Percentiles rank a stretch among this genome's conserved stretches.
Evolutionary conservation across 345 rosid species (phyloP).

Genomic region (Lepidium didymum): DNA sequence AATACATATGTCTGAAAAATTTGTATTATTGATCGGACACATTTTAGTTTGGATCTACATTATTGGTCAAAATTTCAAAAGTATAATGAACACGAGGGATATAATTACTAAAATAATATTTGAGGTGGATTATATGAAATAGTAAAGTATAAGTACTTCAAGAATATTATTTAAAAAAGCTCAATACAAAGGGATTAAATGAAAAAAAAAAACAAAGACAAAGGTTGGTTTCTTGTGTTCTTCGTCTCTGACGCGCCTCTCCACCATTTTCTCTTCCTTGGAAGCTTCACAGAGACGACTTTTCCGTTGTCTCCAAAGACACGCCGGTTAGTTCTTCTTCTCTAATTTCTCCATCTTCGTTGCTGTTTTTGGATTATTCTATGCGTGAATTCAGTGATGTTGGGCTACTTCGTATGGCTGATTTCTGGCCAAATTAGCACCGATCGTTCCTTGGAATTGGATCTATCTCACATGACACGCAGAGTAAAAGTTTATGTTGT

Average conservation of each 20-base stretch:
- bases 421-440: background rate
- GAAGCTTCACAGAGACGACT: slow-evolving; percentile 25
- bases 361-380: background rate
- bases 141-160: background rate
- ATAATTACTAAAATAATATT: background rate
- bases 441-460: background rate
- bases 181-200: background rate
- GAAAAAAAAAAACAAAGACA: background rate
- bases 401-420: slow-evolving; percentile 4
- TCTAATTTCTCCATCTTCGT: background rate
- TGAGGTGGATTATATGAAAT: background rate
- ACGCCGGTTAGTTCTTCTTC: slow-evolving; percentile 15
- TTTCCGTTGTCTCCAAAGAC: background rate
- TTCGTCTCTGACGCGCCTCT: slow-evolving; percentile 22
- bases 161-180: background rate
- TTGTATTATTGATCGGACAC: too few relatives aligned
- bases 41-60: too few relatives aligned
- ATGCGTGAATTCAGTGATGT: background rate
- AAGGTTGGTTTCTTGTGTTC: slow-evolving; percentile 10
- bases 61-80: background rate
- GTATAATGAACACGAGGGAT: slow-evolving; percentile 9
- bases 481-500: background rate
- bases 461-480: background rate
- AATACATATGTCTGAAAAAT: too few relatives aligned
- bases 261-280: slow-evolving; percentile 21